A percentile compares a stretch with the other conserved stretches of the same genome.
phyloP scores from a whole-genome alignment of 768 basidiomycete genomes.

The Tephrocybe rancida region DNA sequence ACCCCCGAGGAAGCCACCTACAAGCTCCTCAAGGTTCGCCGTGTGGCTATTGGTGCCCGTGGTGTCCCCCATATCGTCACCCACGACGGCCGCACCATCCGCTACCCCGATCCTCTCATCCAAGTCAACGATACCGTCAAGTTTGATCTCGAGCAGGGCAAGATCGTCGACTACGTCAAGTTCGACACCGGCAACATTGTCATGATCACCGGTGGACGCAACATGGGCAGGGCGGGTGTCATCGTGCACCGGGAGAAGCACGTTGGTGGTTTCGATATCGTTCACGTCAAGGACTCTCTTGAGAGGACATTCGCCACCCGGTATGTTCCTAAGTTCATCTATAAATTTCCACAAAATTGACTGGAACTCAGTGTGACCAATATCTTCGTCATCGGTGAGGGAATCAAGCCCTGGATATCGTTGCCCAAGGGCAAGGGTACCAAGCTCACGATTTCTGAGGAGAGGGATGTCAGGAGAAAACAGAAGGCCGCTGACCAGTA shows the following conservation, averaged over 20 bases:
- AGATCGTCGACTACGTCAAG: slow-evolving; percentile 91
- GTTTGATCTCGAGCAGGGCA: slow-evolving; percentile 93
- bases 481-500: slow-evolving; percentile 70
- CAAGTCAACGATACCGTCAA: slow-evolving; percentile 97
- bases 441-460: slow-evolving; percentile 96
- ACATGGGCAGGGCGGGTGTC: slow-evolving; percentile 98
- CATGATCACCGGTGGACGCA: slow-evolving; percentile 98
- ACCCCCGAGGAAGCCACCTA: slow-evolving; percentile 95
- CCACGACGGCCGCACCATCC: slow-evolving; percentile 99
- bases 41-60: slow-evolving; percentile 87
- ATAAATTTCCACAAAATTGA: slow-evolving; percentile 1
- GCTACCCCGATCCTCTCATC: slow-evolving; percentile 97
- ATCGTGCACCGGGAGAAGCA: slow-evolving; percentile 98
- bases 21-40: slow-evolving; percentile 95
- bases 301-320: slow-evolving; percentile 98
- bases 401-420: slow-evolving; percentile 94
- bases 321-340: slow-evolving; percentile 45
- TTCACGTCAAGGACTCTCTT: slow-evolving; percentile 94
- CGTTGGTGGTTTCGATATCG: slow-evolving; percentile 97
- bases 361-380: slow-evolving; percentile 73
- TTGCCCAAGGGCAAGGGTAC: slow-evolving; percentile 97
- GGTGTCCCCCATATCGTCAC: slow-evolving; percentile 98
- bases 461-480: slow-evolving; percentile 91
- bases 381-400: slow-evolving; percentile 98
- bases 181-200: slow-evolving; percentile 98